Conservation (phyloP, 2,329 filamentous ascomycete genomes). For the Verticillium zaregamsianum region DNA sequence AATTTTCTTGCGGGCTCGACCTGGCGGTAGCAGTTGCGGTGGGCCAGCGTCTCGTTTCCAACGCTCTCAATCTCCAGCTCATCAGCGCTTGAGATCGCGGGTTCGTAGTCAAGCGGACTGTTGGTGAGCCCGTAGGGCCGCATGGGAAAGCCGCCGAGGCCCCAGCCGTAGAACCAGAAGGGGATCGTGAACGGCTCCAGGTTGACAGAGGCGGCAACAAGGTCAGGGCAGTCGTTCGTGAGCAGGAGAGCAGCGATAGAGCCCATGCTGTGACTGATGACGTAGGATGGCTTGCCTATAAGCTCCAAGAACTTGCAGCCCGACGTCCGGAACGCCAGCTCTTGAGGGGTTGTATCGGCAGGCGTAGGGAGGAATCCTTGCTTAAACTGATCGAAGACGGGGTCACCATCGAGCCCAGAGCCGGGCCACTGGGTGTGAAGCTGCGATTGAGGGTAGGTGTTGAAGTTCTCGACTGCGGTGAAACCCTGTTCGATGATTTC, state of each 20-base stretch:
- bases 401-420: conserved; percentile 30
- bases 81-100: conserved; percentile 16
- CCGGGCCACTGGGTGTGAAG: conserved; percentile 29
- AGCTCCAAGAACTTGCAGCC: conserved; percentile 18
- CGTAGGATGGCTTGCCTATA: conserved; percentile 20
- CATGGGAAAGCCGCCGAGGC: conserved; percentile 10
- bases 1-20: conserved; percentile 29
- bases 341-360: conserved; percentile 13
- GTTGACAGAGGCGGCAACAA: conserved; percentile 24
- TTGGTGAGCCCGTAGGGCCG: conserved; percentile 23
- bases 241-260: conserved; percentile 21
- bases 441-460: conserved; percentile 24
- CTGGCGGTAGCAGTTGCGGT: conserved; percentile 22
- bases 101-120: conserved; percentile 22
- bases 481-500: conserved; percentile 21
- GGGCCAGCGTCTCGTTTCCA: conserved; percentile 15
- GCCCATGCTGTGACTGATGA: conserved; percentile 24
- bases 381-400: conserved; percentile 43
- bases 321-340: conserved; percentile 17
- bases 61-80: conserved; percentile 20
- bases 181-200: conserved; percentile 24
- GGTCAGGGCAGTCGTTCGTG: conserved; percentile 23
- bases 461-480: conserved; percentile 18
- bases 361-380: conserved; percentile 33
- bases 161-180: conserved; percentile 19